Evolutionary conservation across 1,139 yeast species (phyloP), one percentile per base, ranked within the genome.

Genomic region (Pichia terricola): DNA sequence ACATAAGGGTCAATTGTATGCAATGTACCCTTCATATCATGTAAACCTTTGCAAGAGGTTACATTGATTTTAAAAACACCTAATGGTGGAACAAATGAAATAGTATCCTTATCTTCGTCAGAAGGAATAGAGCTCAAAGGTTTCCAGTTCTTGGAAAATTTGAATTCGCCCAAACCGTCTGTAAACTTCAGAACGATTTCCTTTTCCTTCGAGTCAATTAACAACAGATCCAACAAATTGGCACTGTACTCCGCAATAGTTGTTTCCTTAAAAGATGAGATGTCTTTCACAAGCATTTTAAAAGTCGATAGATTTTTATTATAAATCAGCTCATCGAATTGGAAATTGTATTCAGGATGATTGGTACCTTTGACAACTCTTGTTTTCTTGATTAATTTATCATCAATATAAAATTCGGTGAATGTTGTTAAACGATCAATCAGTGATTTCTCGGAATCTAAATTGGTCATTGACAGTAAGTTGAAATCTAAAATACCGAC

Each of bases 1-100:
- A 79, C 76, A 57, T 81, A 82, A 5, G 94, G 91, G 61, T 83
- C 89, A 54, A 82, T 77, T 49, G 73, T 75, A 45, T 89, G 89
- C 47, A 81, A 73, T 5, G 74, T 64, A 57, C 22, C 22, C 22
- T 16, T 16, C 22, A 16, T 16, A 16, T 16, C 22, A 82, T 74
- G 68, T 53, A 82, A 65, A 43, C 73, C 74, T 16, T 60, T 61
- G 22, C 81, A 84, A 33, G 69, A 65, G 50, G 78, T 70, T 43
- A 83, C 54, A 53, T 77, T 78, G 37, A 83, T 59, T 64, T 81
- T 75, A 33, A 79, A 59, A 41, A 78, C 79, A 56, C 89, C 94
- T 51, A 83, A 67, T 40, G 89, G 77, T 33, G 82, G 75, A 50
- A 68, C 66, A 49, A 68, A 67, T 45, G 67, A 65, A 28, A 69